Evolutionary conservation across 164 flowering plant genomes (phyloP).

Genomic region (Umbilicus rupestris): DNA sequence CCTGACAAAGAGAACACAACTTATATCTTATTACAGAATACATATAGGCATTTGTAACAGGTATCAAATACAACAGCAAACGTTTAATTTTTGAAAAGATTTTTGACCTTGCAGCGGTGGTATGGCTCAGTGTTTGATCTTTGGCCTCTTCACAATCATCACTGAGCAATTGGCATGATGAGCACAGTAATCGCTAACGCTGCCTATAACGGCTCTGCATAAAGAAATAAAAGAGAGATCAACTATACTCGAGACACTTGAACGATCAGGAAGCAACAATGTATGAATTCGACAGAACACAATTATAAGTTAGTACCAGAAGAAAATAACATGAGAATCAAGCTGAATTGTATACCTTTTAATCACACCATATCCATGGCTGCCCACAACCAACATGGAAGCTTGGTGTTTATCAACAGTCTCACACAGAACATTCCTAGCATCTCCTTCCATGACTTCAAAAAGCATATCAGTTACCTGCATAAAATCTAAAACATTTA

Average conservation of each 20-base stretch:
- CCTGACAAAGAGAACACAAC: too few species aligned
- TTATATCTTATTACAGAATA: too few species aligned
- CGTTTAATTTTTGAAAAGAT: too few species aligned
- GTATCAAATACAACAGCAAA: too few species aligned
- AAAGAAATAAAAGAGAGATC: background rate
- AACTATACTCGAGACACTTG: background rate
- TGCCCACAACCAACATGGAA: slow-evolving; percentile 3
- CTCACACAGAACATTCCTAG: slow-evolving; percentile 3
- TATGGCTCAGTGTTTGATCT: slow-evolving; percentile 12
- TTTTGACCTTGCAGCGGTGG: too few species aligned
- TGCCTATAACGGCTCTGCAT: slow-evolving; percentile 36
- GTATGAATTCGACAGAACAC: too few species aligned
- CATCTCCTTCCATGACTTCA: slow-evolving; percentile 9
- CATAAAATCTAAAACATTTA: background rate
- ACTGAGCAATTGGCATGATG: slow-evolving; percentile 43
- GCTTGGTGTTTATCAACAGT: slow-evolving; percentile 4
- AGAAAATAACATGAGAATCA: too few species aligned
- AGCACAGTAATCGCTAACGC: slow-evolving; percentile 38
- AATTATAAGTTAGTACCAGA: too few species aligned
- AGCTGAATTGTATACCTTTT: background rate
- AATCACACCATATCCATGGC: slow-evolving; percentile 2
- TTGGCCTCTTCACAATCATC: slow-evolving; percentile 42
- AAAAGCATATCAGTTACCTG: background rate
- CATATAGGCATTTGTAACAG: too few species aligned
- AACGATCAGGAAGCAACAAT: too few species aligned